Evolutionary conservation across 2,329 filamentous ascomycete genomes (phyloP).

Genomic region (Alternaria triticina): DNA sequence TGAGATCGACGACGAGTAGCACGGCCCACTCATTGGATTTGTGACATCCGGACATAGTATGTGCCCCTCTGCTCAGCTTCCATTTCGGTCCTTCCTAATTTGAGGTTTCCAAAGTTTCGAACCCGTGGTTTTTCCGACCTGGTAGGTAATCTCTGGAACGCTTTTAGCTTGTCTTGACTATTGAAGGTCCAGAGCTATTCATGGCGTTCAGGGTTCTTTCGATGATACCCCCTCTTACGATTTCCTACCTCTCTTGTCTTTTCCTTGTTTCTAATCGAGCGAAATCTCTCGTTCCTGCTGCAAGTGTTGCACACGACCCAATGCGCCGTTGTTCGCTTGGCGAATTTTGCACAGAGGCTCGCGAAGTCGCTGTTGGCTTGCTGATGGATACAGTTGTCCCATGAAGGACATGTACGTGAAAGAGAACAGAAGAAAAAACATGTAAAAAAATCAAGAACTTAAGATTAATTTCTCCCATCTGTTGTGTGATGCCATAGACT

Average conservation of each 20-base stretch:
- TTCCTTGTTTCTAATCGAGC: conserved; percentile 2
- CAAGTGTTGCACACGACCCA: background rate
- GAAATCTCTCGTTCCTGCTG: background rate
- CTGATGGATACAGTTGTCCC: conserved; percentile 9
- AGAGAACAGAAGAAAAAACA: conserved; percentile 17
- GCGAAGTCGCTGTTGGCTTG: conserved; percentile 5
- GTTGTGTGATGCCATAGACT: background rate
- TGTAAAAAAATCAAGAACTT: conserved; percentile 22
- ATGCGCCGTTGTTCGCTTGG: background rate
- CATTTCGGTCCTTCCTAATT: conserved; percentile 18
- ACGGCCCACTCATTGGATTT: background rate
- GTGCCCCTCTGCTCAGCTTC: conserved; percentile 16
- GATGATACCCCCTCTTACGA: conserved; percentile 34
- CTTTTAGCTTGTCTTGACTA: conserved; percentile 15
- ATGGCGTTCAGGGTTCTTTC: conserved; percentile 26
- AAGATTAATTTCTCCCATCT: background rate
- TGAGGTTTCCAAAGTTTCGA: conserved; percentile 14
- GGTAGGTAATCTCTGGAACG: conserved; percentile 26
- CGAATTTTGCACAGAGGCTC: background rate
- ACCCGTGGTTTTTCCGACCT: conserved; percentile 7
- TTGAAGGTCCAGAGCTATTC: conserved; percentile 11
- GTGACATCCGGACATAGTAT: conserved; percentile 16
- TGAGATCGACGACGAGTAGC: conserved; percentile 23
- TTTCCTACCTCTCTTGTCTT: conserved; percentile 15
- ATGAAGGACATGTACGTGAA: conserved; percentile 1